Base-by-base conservation (phyloP, 345 rosid genomes). In the Sonneratia alba region DNA sequence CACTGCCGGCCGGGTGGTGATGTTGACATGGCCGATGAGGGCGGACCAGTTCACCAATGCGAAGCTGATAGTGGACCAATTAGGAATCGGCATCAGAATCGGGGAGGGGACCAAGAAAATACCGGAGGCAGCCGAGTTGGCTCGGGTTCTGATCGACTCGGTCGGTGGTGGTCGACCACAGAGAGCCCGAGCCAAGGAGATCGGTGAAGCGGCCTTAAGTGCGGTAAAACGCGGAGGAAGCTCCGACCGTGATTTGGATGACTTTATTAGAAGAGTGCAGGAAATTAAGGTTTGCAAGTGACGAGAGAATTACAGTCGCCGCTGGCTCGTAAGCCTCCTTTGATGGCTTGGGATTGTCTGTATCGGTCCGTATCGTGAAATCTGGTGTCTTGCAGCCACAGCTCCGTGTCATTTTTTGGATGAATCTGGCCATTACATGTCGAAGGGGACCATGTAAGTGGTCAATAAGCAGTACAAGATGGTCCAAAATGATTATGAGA, bases 11-110 rank as follows among this genome's bases (percentile, higher is more conserved):
- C 90, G 92, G 0, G 87, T 90, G 45, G 62, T 80, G 14, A 79
- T 92, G 89, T 79, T 57, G 65, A 76, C 89, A 9, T 90, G 93
- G 92, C 91, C 93, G 0, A 85, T 88, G 87, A 71, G 77, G 32
- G 88, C 89, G 0, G 92, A 90, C 74, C 96, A 90, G 67, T 88
- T 73, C 57, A 62, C 72, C 7, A 74, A 85, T 55, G 88, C 89
- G 21, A 38, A 65, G 32, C 74, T 87, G 36, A 51, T 89, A 78
- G 92, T 87, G 5, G 93, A 93, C 11, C 79, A 86, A 74, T 47
- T 85, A 40, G 77, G 77, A 48, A 84, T 83, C 3, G 97, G 80
- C 12, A 74, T 70, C n/a, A 79, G 83, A 56, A 87, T 79, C 11
- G 67, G 78, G 0, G 90, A 86, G 68, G 95, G 85, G 21, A 27